Conservation (phyloP, 148 eudicot genomes). For the Silene latifolia region DNA sequence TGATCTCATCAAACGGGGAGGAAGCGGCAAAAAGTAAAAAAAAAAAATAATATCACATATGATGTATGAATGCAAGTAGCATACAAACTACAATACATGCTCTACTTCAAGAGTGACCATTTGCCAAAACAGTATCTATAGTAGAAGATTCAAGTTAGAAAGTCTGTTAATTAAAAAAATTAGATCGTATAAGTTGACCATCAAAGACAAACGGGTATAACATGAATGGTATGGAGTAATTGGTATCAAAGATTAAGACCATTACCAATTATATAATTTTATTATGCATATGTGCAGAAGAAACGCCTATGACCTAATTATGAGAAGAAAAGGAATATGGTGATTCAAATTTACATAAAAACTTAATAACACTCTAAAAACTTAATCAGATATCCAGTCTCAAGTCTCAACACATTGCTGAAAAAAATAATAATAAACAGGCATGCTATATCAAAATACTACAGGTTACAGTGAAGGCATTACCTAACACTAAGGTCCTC, state of each 20-base stretch:
- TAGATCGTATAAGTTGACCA: no score
- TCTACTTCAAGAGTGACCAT: neutral
- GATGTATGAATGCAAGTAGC: neutral
- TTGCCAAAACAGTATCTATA: no score
- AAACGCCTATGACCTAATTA: neutral
- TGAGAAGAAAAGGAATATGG: neutral
- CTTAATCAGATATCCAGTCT: neutral
- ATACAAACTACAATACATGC: neutral
- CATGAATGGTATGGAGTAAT: neutral
- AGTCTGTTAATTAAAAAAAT: no score
- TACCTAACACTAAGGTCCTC: constrained; percentile 68
- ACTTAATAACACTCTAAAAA: neutral
- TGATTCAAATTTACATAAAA: neutral
- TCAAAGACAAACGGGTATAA: no score
- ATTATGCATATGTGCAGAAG: neutral
- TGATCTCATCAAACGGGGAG: neutral
- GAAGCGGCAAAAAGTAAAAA: no score
- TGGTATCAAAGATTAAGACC: neutral
- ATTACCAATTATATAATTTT: neutral
- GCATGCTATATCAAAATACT: neutral
- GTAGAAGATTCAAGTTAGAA: no score
- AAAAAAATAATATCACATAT: neutral
- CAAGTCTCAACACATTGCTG: neutral
- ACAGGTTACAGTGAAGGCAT: constrained; percentile 10
- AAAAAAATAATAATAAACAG: neutral